These are phyloP conservation scores for Ilex paraguariensis DNA, from an alignment of 305 asterid genomes.

Conservation along the genomic window DNA sequence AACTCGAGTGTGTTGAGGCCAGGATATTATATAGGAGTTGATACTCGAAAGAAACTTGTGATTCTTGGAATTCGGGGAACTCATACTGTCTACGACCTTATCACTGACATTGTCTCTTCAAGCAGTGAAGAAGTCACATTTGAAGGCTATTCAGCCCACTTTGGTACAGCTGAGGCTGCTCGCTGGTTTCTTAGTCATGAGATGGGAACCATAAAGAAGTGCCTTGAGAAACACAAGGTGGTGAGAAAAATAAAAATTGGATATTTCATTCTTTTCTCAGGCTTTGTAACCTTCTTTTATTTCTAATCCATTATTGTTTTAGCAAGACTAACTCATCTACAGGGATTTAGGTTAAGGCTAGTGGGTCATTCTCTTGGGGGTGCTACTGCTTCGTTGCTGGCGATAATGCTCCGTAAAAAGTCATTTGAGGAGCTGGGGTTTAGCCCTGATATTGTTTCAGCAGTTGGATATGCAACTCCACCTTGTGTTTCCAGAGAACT, in stretches of 20 bases:
- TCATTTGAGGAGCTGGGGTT: constrained; percentile 76
- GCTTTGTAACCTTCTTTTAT: constrained; percentile 12
- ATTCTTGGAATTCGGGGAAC: constrained; percentile 94
- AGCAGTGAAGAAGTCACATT: constrained; percentile 73
- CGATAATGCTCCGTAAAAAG: constrained; percentile 77
- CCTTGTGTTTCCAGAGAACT: constrained; percentile 91
- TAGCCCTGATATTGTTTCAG: constrained; percentile 73
- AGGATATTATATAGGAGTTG: constrained; percentile 82
- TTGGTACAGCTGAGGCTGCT: constrained; percentile 94
- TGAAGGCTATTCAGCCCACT: constrained; percentile 88
- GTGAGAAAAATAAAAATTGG: background rate
- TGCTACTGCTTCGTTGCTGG: constrained; percentile 86
- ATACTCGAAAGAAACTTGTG: constrained; percentile 67
- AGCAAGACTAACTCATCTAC: constrained; percentile 52
- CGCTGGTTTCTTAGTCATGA: constrained; percentile 87
- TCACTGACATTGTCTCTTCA: constrained; percentile 76
- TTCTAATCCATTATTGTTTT: constrained; percentile 4
- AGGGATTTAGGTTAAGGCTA: constrained; percentile 98
- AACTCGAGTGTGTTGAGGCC: constrained; percentile 81
- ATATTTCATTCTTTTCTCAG: background rate
- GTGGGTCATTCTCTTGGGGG: constrained; percentile 99
- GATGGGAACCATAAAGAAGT: constrained; percentile 60
- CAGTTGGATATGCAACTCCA: constrained; percentile 78
- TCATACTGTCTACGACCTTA: constrained; percentile 73
- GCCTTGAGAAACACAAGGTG: constrained; percentile 83